phyloP scores from a whole-genome alignment of 1,139 yeast genomes.

The Sugiyamaella pinicola region DNA sequence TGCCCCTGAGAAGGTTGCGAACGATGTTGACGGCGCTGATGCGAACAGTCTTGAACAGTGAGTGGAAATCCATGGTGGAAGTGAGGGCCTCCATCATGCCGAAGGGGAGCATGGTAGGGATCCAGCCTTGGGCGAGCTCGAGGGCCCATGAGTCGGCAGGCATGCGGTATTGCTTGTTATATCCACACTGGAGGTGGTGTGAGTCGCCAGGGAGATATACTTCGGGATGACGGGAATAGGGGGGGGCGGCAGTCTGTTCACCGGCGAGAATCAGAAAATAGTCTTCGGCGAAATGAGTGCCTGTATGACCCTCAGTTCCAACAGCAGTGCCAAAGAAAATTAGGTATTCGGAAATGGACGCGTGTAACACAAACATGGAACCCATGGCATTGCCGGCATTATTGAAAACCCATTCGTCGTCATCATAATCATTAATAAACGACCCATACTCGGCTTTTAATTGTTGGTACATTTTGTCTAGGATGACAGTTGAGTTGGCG shows the following conservation, averaged over 20 bases:
- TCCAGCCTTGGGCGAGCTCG: slow-evolving; percentile 98
- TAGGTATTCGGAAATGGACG: slow-evolving; percentile 90
- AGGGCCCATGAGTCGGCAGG: slow-evolving; percentile 72
- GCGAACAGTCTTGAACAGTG: slow-evolving; percentile 67
- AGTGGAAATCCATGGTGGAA: slow-evolving; percentile 76
- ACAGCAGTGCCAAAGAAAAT: slow-evolving; percentile 85
- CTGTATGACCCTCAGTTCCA: slow-evolving; percentile 96
- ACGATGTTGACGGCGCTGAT: slow-evolving; percentile 80
- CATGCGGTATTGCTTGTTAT: slow-evolving; percentile 83
- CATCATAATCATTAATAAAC: slow-evolving; percentile 65
- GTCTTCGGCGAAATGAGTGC: slow-evolving; percentile 94
- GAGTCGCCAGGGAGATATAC: slow-evolving; percentile 70
- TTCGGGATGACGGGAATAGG: slow-evolving; percentile 63
- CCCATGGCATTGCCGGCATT: slow-evolving; percentile 99
- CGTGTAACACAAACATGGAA: slow-evolving; percentile 90
- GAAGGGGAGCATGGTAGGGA: slow-evolving; percentile 96
- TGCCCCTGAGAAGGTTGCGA: slow-evolving; percentile 65
- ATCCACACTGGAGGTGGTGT: slow-evolving; percentile 75
- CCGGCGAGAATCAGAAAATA: slow-evolving; percentile 90
- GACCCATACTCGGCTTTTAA: slow-evolving; percentile 68
- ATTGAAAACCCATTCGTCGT: slow-evolving; percentile 91
- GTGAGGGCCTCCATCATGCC: slow-evolving; percentile 81
- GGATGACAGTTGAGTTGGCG: slow-evolving; percentile 61
- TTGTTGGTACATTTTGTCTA: slow-evolving; percentile 61
- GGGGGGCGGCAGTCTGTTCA: slow-evolving; percentile 68